phyloP scores from a whole-genome alignment of 352 stramenopile species.

The Globisporangium orthogonon region DNA sequence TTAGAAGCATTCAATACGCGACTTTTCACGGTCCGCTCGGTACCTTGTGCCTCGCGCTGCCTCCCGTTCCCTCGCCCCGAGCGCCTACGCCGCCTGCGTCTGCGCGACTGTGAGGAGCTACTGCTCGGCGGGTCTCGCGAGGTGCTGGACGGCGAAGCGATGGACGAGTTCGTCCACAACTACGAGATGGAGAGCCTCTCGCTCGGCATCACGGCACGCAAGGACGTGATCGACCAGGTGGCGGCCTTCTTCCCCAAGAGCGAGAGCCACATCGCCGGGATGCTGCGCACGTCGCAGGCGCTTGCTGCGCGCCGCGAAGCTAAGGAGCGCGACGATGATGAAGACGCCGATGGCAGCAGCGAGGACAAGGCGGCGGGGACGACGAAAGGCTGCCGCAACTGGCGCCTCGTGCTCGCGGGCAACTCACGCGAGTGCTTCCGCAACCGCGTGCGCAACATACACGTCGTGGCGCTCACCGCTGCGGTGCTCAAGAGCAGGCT shows the following conservation, averaged over 20 bases:
- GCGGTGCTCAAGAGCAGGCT: conserved; percentile 46
- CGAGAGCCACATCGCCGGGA: conserved; percentile 21
- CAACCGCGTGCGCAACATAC: conserved; percentile 59
- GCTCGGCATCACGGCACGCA: conserved; percentile 52
- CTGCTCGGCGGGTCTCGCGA: too few relatives aligned
- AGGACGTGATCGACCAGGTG: conserved; percentile 46
- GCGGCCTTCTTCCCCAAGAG: conserved; percentile 32
- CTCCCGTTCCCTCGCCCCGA: too few relatives aligned
- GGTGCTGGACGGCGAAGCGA: too few relatives aligned
- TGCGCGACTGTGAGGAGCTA: too few relatives aligned
- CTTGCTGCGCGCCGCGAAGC: conserved; percentile 30
- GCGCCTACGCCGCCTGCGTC: too few relatives aligned
- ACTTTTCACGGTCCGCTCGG: too few relatives aligned
- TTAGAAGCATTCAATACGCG: neutral
- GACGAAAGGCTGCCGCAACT: conserved; percentile 1
- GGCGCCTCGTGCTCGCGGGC: conserved; percentile 33
- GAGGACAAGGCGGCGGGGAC: neutral
- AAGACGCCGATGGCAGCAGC: neutral
- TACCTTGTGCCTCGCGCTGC: too few relatives aligned
- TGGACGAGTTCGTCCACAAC: conserved; percentile 63
- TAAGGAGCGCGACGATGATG: conserved; percentile 2
- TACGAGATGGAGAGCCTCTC: conserved; percentile 78
- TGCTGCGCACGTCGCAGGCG: conserved; percentile 41
- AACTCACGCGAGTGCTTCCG: conserved; percentile 54
- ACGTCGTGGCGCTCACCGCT: conserved; percentile 44